Conservation (phyloP, 768 basidiomycete genomes). For the Sporobolomyces pararoseus region DNA sequence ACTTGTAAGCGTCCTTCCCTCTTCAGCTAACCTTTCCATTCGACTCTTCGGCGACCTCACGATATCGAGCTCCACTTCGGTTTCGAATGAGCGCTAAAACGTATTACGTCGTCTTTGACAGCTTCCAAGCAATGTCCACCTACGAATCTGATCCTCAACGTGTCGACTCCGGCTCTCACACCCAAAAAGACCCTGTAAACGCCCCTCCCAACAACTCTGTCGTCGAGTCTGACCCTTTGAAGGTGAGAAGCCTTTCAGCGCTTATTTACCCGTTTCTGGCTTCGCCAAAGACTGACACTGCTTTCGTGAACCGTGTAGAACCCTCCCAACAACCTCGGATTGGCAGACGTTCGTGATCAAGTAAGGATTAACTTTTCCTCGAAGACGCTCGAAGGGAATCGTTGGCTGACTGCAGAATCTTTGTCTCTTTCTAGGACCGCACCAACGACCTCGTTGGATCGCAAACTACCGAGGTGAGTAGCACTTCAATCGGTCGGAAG, state of each 20-base stretch:
- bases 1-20: background rate
- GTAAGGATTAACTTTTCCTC: background rate
- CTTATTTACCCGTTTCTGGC: no score
- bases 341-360: background rate
- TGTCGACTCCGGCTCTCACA: background rate
- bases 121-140: background rate
- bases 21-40: background rate
- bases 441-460: constrained; percentile 2
- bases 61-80: no score
- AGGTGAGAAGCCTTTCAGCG: constrained; percentile 2
- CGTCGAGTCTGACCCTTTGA: background rate
- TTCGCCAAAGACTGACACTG: background rate
- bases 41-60: no score
- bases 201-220: constrained; percentile 6
- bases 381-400: background rate
- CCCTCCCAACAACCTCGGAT: constrained; percentile 14
- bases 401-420: background rate
- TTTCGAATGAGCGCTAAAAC: no score
- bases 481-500: no score
- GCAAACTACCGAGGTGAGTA: constrained; percentile 1
- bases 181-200: constrained; percentile 4
- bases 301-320: background rate
- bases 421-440: background rate
- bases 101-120: no score
- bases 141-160: constrained; percentile 1